phyloP scores from a whole-genome alignment of 306 rosid genomes.

The Dicorynia guianensis region DNA sequence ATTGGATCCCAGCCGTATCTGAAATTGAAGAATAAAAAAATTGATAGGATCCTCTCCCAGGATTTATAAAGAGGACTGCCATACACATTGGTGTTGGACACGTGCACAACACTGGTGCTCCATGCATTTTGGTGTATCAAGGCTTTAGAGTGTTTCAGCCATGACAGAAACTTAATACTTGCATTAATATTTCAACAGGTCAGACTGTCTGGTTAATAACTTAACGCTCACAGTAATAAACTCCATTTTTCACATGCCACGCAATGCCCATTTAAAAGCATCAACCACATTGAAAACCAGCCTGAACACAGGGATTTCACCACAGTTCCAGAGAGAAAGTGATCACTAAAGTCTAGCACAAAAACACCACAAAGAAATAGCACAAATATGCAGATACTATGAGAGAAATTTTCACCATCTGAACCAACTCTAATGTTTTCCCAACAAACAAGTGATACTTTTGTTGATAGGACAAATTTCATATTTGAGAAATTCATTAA shows the following conservation, averaged over 20 bases:
- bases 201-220: neutral
- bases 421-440: slow-evolving; percentile 14
- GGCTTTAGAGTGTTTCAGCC: neutral
- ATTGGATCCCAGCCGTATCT: no score
- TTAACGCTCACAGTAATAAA: neutral
- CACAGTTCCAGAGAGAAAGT: neutral
- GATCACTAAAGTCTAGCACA: neutral
- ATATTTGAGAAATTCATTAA: neutral
- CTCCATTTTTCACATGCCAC: slow-evolving; percentile 17
- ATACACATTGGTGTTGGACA: no score
- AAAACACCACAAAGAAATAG: neutral
- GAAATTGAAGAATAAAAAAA: no score
- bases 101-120: no score
- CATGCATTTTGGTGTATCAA: no score
- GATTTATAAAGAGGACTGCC: no score
- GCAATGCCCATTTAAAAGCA: neutral
- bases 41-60: no score
- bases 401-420: neutral
- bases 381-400: neutral
- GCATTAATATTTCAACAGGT: neutral
- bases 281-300: neutral
- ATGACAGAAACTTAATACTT: neutral
- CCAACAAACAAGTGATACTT: neutral
- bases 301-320: neutral
- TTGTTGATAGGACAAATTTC: slow-evolving; percentile 7